Base-by-base conservation (phyloP, 306 rosid species). In the Trifolium repens region DNA sequence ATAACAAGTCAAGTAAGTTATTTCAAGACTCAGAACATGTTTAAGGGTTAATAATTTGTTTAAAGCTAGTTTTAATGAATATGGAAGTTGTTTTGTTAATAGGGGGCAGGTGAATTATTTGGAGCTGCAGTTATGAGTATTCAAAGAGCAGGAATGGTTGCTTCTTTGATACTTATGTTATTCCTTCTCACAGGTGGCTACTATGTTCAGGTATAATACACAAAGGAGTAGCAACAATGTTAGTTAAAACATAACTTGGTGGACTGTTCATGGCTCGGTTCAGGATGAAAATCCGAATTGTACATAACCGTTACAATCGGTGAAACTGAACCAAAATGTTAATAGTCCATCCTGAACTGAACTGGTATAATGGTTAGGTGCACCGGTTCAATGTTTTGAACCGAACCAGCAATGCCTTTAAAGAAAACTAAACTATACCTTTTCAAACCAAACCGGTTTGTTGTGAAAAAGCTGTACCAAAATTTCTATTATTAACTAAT, bases 101-200 rank as follows among this genome's bases (percentile, higher is more conserved):
- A 90, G 98, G 96, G 98, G 3, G 98, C 98, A 13, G 98, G 98
- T 78, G 98, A 94, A 72, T 83, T 91, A n/a, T 91, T 91, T 84
- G 98, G 98, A 84, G 97, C 97, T 63, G 91, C 96, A 34, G 88
- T 92, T 76, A 79, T 94, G 91, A 94, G 98, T 68, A 89, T 89
- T 39, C 90, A 83, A 86, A 88, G 96, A 77, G 96, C 96, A 42
- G 98, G 97, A 5, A 90, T 89, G 91, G 84, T 91, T 81, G 97
- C 98, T 52, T 91, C 98, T 65, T 77, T 94, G 87, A 81, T 94
- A 72, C 89, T 94, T 22, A 91, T 94, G 98, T 37, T 94, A 30
- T 94, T 94, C 83, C 98, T 94, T 82, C 93, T 94, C 53, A 92
- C 96, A 10, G 97, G 98, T 76, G 98, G 98, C 40, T 94, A 94